These are phyloP conservation scores for Thamnidium elegans DNA, from an alignment of 192 early-diverging fungal species.

Conservation along the genomic window DNA sequence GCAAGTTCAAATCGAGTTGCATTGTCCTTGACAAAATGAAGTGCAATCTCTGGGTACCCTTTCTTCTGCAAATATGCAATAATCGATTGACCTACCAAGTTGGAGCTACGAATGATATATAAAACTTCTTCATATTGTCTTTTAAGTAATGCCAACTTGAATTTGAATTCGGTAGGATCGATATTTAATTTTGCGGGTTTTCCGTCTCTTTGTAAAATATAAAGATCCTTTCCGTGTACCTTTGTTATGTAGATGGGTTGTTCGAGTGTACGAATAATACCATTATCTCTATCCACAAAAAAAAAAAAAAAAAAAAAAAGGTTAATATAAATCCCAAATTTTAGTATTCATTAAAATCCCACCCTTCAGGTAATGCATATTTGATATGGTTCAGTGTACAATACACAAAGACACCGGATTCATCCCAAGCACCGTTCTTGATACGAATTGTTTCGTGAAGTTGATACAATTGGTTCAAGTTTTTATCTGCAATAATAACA, in stretches of 20 bases:
- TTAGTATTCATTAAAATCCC: constrained; percentile 23
- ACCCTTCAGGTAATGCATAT: constrained; percentile 92
- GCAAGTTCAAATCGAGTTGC: constrained; percentile 96
- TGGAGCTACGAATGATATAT: constrained; percentile 92
- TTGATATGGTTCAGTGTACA: constrained; percentile 98
- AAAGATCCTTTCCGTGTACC: constrained; percentile 80
- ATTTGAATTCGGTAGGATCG: constrained; percentile 97
- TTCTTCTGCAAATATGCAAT: constrained; percentile 99
- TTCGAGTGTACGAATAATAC: constrained; percentile 95
- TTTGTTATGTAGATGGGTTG: constrained; percentile 91
- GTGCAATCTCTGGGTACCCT: constrained; percentile 97
- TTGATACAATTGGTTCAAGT: constrained; percentile 81
- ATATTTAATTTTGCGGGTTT: constrained; percentile 81
- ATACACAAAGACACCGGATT: constrained; percentile 87
- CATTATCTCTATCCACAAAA: constrained; percentile 68
- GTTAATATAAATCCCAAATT: too few species aligned
- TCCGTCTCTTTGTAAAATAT: constrained; percentile 87
- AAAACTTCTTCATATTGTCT: constrained; percentile 96
- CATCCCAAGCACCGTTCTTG: constrained; percentile 97
- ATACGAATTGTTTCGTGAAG: constrained; percentile 98
- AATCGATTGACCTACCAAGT: constrained; percentile 96
- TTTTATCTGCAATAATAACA: constrained; percentile 85
- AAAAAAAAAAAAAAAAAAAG: constrained; percentile 36
- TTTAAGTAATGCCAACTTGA: constrained; percentile 91
- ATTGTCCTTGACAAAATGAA: constrained; percentile 97